phyloP scores from a whole-genome alignment of 1,139 yeast genomes.

The Magnusiomyces ingens region DNA sequence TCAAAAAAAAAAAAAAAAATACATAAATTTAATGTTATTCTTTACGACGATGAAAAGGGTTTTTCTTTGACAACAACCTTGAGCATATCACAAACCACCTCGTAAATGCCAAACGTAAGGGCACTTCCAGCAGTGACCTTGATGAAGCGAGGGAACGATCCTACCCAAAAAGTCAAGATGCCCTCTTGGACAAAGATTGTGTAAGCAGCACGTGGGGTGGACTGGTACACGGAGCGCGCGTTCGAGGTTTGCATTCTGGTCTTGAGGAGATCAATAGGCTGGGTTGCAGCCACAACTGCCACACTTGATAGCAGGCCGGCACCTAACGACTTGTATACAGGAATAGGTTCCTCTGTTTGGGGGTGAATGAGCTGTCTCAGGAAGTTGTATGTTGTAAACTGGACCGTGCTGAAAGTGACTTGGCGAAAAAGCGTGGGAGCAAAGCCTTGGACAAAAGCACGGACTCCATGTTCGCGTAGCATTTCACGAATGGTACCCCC shows the following conservation, averaged over 20 bases:
- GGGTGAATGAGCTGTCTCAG: slow-evolving; percentile 48
- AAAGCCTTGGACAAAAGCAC: slow-evolving; percentile 79
- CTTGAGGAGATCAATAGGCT: slow-evolving; percentile 86
- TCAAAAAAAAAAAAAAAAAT: background rate
- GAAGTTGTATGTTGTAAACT: slow-evolving; percentile 77
- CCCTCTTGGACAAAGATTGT: slow-evolving; percentile 59
- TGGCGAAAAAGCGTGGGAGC: slow-evolving; percentile 76
- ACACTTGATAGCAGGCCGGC: slow-evolving; percentile 42
- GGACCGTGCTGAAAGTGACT: slow-evolving; percentile 67
- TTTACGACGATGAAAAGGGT: background rate
- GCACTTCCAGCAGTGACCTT: slow-evolving; percentile 79
- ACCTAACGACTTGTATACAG: slow-evolving; percentile 25
- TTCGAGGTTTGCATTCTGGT: slow-evolving; percentile 79
- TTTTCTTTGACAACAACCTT: background rate
- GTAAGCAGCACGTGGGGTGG: slow-evolving; percentile 62
- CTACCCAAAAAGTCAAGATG: slow-evolving; percentile 59
- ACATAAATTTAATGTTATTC: background rate
- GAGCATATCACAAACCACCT: background rate
- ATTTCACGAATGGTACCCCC: slow-evolving; percentile 40
- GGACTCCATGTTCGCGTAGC: slow-evolving; percentile 63
- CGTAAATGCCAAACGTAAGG: slow-evolving; percentile 44
- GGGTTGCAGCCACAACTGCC: slow-evolving; percentile 74
- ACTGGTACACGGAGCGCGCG: slow-evolving; percentile 55
- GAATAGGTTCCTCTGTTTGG: slow-evolving; percentile 32
- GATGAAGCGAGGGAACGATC: slow-evolving; percentile 71